These are phyloP conservation scores for Tetraselmis striata DNA, from an alignment of 139 green algal genomes.

Conservation along the genomic window DNA sequence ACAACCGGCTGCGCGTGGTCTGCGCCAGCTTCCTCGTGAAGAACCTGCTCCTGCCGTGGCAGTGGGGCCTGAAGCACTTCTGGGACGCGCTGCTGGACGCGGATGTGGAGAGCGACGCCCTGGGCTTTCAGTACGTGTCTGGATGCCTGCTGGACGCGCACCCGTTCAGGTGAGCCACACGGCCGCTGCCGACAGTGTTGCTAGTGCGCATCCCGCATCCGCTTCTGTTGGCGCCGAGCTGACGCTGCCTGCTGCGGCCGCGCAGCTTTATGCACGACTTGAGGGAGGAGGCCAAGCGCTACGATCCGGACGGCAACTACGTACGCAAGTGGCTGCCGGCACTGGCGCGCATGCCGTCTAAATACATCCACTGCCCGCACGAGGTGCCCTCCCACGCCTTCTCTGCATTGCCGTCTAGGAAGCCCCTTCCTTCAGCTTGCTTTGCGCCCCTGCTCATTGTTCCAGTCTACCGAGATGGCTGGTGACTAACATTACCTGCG, in stretches of 20 bases:
- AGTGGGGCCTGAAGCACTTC: slow-evolving; percentile 94
- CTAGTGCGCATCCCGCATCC: too few relatives aligned
- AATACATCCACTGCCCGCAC: slow-evolving; percentile 59
- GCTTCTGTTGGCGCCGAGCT: too few relatives aligned
- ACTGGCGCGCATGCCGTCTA: slow-evolving; percentile 61
- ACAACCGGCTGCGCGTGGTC: slow-evolving; percentile 77
- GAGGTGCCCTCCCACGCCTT: slow-evolving; percentile 17
- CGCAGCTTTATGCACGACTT: slow-evolving; percentile 74
- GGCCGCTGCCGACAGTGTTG: too few relatives aligned
- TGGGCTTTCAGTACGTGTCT: slow-evolving; percentile 77
- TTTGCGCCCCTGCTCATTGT: too few relatives aligned
- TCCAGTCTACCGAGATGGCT: too few relatives aligned
- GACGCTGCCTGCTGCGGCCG: too few relatives aligned
- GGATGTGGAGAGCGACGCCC: slow-evolving; percentile 83
- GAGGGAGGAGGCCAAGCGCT: slow-evolving; percentile 41
- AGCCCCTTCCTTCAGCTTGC: too few relatives aligned
- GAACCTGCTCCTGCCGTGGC: slow-evolving; percentile 86
- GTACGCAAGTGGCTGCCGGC: slow-evolving; percentile 83
- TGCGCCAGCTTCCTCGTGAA: slow-evolving; percentile 76
- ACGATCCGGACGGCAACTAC: slow-evolving; percentile 82
- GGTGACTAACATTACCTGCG: too few relatives aligned
- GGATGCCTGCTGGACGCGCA: slow-evolving; percentile 67
- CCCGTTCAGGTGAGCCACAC: too few relatives aligned
- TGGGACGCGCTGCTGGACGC: slow-evolving; percentile 88
- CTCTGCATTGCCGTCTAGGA: too few relatives aligned